A percentile compares a stretch with the other conserved stretches of the same genome.
Conservation (phyloP, 306 rosid genomes). For the Pueraria montana region DNA sequence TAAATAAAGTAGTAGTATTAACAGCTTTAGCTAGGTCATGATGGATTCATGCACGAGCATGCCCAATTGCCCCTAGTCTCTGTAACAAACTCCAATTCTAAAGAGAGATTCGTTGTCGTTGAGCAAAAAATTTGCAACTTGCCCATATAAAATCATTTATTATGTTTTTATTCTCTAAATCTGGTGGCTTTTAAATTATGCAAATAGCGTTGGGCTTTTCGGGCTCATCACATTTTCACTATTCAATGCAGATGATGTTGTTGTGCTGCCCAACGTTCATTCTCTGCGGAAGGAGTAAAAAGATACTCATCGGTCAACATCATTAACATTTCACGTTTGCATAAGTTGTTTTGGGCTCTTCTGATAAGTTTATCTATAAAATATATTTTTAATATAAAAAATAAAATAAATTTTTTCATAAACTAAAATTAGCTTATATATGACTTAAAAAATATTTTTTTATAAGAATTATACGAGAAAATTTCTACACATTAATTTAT, state of each 20-base stretch:
- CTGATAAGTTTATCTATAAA: too few species aligned
- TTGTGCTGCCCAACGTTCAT: conserved; percentile 1
- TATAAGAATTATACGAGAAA: too few species aligned
- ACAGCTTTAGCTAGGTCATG: neutral
- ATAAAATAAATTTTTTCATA: too few species aligned
- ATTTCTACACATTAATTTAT: too few species aligned
- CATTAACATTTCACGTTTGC: conserved; percentile 7
- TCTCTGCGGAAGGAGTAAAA: neutral
- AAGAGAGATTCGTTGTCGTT: conserved; percentile 23
- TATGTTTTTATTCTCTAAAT: neutral
- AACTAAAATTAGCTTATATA: too few species aligned
- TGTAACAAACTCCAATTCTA: conserved; percentile 3
- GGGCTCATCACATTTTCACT: neutral
- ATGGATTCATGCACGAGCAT: conserved; percentile 36
- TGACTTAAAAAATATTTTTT: too few species aligned
- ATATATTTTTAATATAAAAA: too few species aligned
- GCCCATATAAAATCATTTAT: conserved; percentile 7
- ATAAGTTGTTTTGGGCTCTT: neutral
- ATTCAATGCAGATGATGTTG: neutral
- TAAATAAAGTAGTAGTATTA: conserved; percentile 6
- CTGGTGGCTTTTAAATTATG: neutral
- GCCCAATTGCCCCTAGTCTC: conserved; percentile 25
- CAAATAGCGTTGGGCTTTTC: neutral
- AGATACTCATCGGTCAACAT: neutral
- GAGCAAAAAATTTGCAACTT: conserved; percentile 27